Conservation (phyloP, 257 asterid genomes). For the Echites panduratus region DNA sequence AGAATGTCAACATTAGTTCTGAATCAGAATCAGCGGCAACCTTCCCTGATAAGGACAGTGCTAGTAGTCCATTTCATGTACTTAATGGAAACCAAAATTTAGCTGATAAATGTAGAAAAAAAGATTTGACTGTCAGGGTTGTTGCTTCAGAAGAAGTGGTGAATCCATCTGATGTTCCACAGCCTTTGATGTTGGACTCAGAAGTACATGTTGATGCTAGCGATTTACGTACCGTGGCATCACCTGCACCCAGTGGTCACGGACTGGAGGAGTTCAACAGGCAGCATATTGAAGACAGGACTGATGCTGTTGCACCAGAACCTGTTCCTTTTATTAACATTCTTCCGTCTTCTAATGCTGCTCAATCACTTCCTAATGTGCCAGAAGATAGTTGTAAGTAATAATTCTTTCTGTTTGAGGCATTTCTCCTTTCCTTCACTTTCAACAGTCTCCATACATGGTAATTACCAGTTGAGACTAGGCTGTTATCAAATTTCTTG, state of each 20-base stretch:
- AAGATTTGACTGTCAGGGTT: conserved; percentile 17
- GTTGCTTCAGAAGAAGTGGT: conserved; percentile 30
- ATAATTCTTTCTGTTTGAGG: not conserved
- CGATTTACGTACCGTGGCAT: conserved; percentile 19
- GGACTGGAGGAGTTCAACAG: conserved; percentile 37
- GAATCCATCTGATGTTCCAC: conserved; percentile 26
- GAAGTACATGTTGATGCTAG: conserved; percentile 20
- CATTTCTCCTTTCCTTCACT: not conserved
- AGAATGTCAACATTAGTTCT: conserved; percentile 28
- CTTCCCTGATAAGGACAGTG: conserved; percentile 24
- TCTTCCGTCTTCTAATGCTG: conserved; percentile 23
- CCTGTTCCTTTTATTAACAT: conserved; percentile 22
- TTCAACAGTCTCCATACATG: not conserved
- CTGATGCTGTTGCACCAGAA: conserved; percentile 23
- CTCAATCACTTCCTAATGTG: conserved; percentile 22
- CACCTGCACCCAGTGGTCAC: conserved; percentile 27
- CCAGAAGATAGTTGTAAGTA: conserved; percentile 41
- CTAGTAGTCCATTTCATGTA: conserved; percentile 11
- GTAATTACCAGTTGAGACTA: not conserved
- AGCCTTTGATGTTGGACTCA: conserved; percentile 24
- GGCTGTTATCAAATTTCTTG: not conserved
- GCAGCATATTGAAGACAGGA: conserved; percentile 28
- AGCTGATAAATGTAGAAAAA: conserved; percentile 10
- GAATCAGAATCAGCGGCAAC: conserved; percentile 31
- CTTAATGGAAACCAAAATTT: conserved; percentile 11